phyloP scores from a whole-genome alignment of 108 stramenopile genomes.

The Skeletonema grethae region DNA sequence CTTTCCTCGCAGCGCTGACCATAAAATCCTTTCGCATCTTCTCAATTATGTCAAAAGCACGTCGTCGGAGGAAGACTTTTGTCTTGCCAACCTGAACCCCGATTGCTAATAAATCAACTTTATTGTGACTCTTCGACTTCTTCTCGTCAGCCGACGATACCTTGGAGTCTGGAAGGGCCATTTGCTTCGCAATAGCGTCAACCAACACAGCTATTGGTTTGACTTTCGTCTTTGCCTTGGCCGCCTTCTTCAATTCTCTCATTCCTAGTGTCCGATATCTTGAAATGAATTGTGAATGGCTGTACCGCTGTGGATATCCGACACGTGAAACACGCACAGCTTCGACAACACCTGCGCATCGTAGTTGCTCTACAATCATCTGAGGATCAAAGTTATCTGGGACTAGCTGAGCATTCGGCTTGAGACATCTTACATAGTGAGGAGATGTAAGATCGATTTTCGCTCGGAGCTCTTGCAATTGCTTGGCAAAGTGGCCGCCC shows the following conservation, averaged over 20 bases:
- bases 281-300: slow-evolving; percentile 51
- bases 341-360: slow-evolving; percentile 75
- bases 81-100: slow-evolving; percentile 70
- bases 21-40: slow-evolving; percentile 41
- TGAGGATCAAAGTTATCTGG: slow-evolving; percentile 63
- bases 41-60: slow-evolving; percentile 64
- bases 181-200: slow-evolving; percentile 33
- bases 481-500: slow-evolving; percentile 58
- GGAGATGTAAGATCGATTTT: slow-evolving; percentile 62
- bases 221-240: slow-evolving; percentile 33
- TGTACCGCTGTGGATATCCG: slow-evolving; percentile 66
- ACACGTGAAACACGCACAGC: slow-evolving; percentile 70
- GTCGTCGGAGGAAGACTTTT: slow-evolving; percentile 67
- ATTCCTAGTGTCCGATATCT: slow-evolving; percentile 51
- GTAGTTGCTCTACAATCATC: slow-evolving; percentile 70
- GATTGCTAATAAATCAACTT: slow-evolving; percentile 28
- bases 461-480: slow-evolving; percentile 62
- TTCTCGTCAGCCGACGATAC: slow-evolving; percentile 3
- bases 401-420: slow-evolving; percentile 64
- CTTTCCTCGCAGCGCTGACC: slow-evolving; percentile 33
- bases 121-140: slow-evolving; percentile 8
- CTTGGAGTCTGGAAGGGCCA: slow-evolving; percentile 6
- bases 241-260: slow-evolving; percentile 51
- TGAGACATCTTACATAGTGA: slow-evolving; percentile 85
- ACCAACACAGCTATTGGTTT: slow-evolving; percentile 58